Evolutionary conservation across 371 early-diverging fungal genomes (phyloP).

Genomic region (Mucor racemosus): DNA sequence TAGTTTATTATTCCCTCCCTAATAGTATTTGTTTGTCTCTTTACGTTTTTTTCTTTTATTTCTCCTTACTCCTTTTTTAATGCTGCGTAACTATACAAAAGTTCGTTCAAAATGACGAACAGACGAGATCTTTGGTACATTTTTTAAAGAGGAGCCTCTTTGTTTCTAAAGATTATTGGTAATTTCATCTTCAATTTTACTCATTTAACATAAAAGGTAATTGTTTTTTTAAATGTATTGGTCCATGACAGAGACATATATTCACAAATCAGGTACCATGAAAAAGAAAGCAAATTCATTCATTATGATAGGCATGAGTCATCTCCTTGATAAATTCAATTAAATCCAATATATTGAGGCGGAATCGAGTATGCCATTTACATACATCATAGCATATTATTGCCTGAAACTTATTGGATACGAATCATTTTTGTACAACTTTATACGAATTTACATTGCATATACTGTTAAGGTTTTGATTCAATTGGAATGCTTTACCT

Average conservation of each 20-base stretch:
- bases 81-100: background rate
- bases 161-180: background rate
- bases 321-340: background rate
- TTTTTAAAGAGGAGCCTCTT: background rate
- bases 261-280: background rate
- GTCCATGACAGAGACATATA: background rate
- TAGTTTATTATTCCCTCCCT: conserved; percentile 4
- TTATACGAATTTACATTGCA: background rate
- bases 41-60: background rate
- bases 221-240: background rate
- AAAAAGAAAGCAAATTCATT: background rate
- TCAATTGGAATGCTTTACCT: background rate
- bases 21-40: background rate
- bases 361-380: background rate
- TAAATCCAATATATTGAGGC: background rate
- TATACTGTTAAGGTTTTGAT: conserved; percentile 1
- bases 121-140: background rate
- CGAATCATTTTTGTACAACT: no score
- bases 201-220: background rate
- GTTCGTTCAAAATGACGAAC: background rate
- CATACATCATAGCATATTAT: no score
- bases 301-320: background rate
- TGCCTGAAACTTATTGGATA: background rate
- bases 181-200: background rate
- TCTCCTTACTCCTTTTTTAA: background rate